Base-by-base conservation (phyloP, 306 rosid species). In the Inga laurina region DNA sequence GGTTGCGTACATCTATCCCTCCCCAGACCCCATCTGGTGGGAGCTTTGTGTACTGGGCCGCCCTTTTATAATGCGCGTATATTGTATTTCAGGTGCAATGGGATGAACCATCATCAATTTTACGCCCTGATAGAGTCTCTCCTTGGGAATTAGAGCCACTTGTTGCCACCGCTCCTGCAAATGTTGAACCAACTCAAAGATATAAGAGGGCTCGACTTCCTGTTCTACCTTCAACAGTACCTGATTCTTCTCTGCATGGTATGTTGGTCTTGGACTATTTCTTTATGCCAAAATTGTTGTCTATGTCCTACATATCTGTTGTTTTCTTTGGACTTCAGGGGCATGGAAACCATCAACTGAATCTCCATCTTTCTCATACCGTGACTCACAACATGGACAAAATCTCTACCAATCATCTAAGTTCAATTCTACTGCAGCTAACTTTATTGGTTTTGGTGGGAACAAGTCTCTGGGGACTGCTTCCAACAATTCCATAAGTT, bases 121-220 rank as follows among this genome's bases (percentile, higher is more conserved):
- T 92, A 88, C 98, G 99, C 77, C 99, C 99, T 52, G 99, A 95
- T 76, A 90, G 89, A 88, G 99, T 95, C 77, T 95, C 99, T 46
- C 86, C 99, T 45, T 95, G 99, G 99, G 99, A 95, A 77, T 86
- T 95, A 91, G 99, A 95, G 90, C 98, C 99, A 65, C 96, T 95
- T 81, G 88, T 95, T 79, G 82, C 87, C 48, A 85, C 93, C 52
- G 84, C 93, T 74, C 82, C 93, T 64, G 88, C 90, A 79, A 93
- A 85, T 84, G 48, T 90, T 77, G 98, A 89, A 86, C 94, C 97
- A 75, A 64, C 91, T 39, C 93, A 88, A 82, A 87, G 99, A 87
- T 93, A 88, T 86, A 95, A 95, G 89, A 91, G 99, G 59, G 78
- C 96, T 76, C 86, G 99, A 30, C 96, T 97, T 78, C 84, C 97